Evolutionary conservation across 164 flowering plant species (phyloP), one percentile per base, ranked within the genome.

Genomic region (Paratinospora sagittata): DNA sequence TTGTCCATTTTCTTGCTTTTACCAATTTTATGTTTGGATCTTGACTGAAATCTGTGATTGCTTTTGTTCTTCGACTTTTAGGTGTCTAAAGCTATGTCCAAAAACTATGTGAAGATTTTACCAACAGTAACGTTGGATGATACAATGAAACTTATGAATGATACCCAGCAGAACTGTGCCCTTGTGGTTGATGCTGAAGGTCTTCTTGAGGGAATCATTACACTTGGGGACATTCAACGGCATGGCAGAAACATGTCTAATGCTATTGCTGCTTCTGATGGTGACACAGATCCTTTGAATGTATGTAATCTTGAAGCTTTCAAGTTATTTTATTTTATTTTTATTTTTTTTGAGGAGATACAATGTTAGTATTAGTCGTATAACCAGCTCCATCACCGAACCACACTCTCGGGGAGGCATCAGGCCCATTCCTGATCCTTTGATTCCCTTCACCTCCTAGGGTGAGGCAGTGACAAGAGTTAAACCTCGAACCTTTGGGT

Each of bases 11-110:
- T 17, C 62, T 45, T 23, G 30, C 23, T 8, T 7, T 14, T 27
- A 66, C 62, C 49, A 6, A 63, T 27, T 27, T 23, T 61, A 34
- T 61, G 7, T 65, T n/a, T 68, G 27, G 27, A 9, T 47, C 55
- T 49, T 12, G 47, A 17, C 21, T 33, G n/a, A 17, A 30, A 5
- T 64, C 27, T 24, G 41, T 27, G n/a, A 21, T 45, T 67, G 13
- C 19, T 72, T 69, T n/a, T 33, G n/a, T n/a, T 26, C 4, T 23
- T 66, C 47, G 17, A 45, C 23, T 30, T 45, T 9, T 3, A 95
- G 98, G 98, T 91, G 65, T 86, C 91, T 37, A 86, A 83, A 68
- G 97, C 91, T 55, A 91, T 92, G 99, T 85, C 92, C 60, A 89
- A 76, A 73, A 78, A 82, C 76, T 92, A 75, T 75, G 70, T 84